Evolutionary conservation across 2,329 filamentous ascomycete genomes (phyloP).

Genomic region (Colletotrichum destructivum): DNA sequence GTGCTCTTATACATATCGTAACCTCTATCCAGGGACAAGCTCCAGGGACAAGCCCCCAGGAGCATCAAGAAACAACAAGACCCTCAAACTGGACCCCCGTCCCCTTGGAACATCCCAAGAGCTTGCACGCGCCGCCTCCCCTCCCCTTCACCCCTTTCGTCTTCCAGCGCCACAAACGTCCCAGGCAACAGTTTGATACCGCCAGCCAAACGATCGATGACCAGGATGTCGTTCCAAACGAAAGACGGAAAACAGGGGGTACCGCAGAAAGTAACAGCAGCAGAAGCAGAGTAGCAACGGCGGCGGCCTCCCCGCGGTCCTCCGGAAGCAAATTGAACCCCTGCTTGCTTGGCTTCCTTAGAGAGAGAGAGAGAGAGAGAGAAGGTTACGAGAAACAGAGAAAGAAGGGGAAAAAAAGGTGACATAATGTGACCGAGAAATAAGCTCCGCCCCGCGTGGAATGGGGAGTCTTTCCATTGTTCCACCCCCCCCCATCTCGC

Average conservation of each 20-base stretch:
- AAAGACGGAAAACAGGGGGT: not conserved
- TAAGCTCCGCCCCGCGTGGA: constrained; percentile 23
- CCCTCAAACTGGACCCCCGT: not conserved
- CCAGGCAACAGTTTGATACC: not conserved
- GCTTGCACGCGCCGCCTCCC: not conserved
- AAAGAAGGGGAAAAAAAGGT: not conserved
- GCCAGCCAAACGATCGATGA: not conserved
- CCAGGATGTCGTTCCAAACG: not conserved
- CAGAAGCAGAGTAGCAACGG: not conserved
- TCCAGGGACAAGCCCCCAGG: too few relatives aligned
- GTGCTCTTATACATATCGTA: constrained; percentile 25
- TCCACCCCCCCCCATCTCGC: not conserved
- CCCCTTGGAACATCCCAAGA: constrained; percentile 10
- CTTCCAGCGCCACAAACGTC: not conserved
- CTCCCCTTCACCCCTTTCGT: not conserved
- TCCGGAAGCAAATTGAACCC: constrained; percentile 6
- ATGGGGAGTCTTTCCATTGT: constrained; percentile 10
- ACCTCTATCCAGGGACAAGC: too few relatives aligned
- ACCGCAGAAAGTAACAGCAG: too few relatives aligned
- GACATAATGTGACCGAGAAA: not conserved
- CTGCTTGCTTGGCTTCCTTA: too few relatives aligned
- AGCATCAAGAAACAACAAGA: not conserved
- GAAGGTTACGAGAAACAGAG: not conserved
- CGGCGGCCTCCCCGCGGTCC: not conserved
- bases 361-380: not conserved